These are phyloP conservation scores for Thelonectria olida DNA, from an alignment of 2,329 filamentous ascomycete species.

Conservation along the genomic window DNA sequence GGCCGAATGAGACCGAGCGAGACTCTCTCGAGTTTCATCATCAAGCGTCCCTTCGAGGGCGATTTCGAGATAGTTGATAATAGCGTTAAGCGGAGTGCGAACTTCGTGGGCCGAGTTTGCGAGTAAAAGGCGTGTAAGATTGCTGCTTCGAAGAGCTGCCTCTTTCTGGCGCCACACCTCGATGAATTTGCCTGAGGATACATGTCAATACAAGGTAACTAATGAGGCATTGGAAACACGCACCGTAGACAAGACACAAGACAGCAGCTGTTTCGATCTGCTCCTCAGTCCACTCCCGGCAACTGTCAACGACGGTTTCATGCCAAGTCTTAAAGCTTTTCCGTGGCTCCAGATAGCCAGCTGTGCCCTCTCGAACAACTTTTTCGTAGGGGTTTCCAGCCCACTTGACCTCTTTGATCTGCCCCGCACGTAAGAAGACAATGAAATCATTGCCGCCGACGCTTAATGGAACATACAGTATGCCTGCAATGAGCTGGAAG, in stretches of 20 bases:
- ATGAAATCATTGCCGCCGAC: conserved; percentile 84
- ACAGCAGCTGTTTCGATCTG: conserved; percentile 91
- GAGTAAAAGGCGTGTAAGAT: conserved; percentile 79
- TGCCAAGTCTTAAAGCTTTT: conserved; percentile 84
- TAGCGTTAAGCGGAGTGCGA: conserved; percentile 88
- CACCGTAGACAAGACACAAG: conserved; percentile 86
- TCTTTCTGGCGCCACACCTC: conserved; percentile 95
- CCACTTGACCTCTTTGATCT: conserved; percentile 82
- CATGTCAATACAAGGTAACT: not conserved
- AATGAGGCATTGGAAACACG: conserved; percentile 36
- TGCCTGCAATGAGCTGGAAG: conserved; percentile 79
- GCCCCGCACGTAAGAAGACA: conserved; percentile 85
- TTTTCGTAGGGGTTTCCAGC: conserved; percentile 90
- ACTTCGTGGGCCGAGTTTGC: conserved; percentile 94
- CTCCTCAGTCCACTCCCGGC: conserved; percentile 88
- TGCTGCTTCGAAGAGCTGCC: conserved; percentile 81
- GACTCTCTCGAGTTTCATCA: conserved; percentile 83
- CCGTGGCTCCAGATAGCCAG: conserved; percentile 78
- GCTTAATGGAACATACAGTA: conserved; percentile 84
- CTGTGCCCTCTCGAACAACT: conserved; percentile 74
- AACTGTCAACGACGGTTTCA: conserved; percentile 83
- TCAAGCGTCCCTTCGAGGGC: conserved; percentile 84
- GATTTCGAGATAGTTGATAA: conserved; percentile 94
- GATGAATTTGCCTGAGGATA: conserved; percentile 72
- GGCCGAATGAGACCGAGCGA: conserved; percentile 86